Percentiles rank a stretch among this genome's conserved stretches.
phyloP scores from a whole-genome alignment of 768 basidiomycete species.

The Leucosporidium yakuticum region DNA sequence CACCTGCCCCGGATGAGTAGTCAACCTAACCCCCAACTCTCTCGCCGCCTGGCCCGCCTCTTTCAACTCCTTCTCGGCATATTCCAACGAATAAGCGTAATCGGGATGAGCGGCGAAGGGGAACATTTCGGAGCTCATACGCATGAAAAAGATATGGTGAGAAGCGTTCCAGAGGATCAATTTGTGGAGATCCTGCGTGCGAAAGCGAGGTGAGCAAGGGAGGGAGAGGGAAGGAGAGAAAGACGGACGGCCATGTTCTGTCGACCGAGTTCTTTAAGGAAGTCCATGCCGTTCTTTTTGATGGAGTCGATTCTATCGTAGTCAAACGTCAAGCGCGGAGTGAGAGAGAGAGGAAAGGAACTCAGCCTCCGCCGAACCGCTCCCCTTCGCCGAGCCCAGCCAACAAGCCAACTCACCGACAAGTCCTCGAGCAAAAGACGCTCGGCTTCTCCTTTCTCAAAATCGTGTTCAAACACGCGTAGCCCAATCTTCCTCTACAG shows the following conservation, averaged over 20 bases:
- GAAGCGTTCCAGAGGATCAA: constrained; percentile 69
- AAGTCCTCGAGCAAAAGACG: constrained; percentile 60
- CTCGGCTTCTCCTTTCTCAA: constrained; percentile 65
- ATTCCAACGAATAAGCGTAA: constrained; percentile 75
- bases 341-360: too few relatives aligned
- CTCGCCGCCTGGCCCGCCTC: constrained; percentile 62
- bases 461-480: constrained; percentile 82
- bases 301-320: constrained; percentile 62
- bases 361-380: too few relatives aligned
- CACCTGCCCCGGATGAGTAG: constrained; percentile 82
- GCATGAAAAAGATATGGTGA: constrained; percentile 73
- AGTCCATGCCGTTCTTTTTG: constrained; percentile 63
- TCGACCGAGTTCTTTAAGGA: constrained; percentile 70
- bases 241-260: constrained; percentile 66
- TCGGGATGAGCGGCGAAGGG: constrained; percentile 77
- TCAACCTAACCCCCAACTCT: constrained; percentile 69
- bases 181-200: constrained; percentile 16
- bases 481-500: constrained; percentile 47
- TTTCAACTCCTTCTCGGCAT: constrained; percentile 57
- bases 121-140: constrained; percentile 86
- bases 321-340: too few relatives aligned
- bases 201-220: neutral
- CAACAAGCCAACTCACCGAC: constrained; percentile 54
- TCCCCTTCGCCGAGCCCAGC: constrained; percentile 33
- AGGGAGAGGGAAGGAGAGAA: neutral